phyloP scores from a whole-genome alignment of 2,329 filamentous ascomycete species.

The Penicillium sp. region DNA sequence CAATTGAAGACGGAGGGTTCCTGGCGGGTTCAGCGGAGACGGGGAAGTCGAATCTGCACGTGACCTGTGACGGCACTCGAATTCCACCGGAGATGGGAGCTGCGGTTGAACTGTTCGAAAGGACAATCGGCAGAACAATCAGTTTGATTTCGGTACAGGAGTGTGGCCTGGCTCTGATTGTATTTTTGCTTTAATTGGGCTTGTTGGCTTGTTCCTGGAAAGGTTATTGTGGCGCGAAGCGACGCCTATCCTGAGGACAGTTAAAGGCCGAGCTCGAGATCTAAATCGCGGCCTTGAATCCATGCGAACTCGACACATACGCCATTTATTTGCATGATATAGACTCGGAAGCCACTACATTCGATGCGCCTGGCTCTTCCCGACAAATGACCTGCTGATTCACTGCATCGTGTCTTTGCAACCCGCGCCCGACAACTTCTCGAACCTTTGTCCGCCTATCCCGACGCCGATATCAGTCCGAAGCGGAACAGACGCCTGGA shows the following conservation, averaged over 20 bases:
- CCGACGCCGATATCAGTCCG: neutral
- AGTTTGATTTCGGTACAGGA: neutral
- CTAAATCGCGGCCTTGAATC: neutral
- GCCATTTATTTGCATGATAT: conserved; percentile 1
- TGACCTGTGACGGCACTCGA: conserved; percentile 11
- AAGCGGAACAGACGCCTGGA: neutral
- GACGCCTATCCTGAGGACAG: neutral
- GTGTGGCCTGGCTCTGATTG: neutral
- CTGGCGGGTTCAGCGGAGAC: conserved; percentile 7
- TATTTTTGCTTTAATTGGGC: neutral
- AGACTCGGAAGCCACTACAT: neutral
- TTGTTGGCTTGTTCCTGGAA: conserved; percentile 8
- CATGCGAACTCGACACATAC: conserved; percentile 9
- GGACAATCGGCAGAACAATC: conserved; percentile 1
- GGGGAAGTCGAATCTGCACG: conserved; percentile 1
- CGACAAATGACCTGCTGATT: neutral
- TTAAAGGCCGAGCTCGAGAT: neutral
- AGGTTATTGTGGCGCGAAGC: no score
- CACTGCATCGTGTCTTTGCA: neutral
- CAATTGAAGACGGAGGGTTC: conserved; percentile 8
- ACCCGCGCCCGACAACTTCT: neutral
- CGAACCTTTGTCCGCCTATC: neutral
- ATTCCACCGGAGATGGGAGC: neutral
- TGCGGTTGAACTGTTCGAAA: neutral
- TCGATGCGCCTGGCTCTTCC: neutral